phyloP scores from a whole-genome alignment of 1,284 basidiomycete genomes.

The Rhodotorula sp. region DNA sequence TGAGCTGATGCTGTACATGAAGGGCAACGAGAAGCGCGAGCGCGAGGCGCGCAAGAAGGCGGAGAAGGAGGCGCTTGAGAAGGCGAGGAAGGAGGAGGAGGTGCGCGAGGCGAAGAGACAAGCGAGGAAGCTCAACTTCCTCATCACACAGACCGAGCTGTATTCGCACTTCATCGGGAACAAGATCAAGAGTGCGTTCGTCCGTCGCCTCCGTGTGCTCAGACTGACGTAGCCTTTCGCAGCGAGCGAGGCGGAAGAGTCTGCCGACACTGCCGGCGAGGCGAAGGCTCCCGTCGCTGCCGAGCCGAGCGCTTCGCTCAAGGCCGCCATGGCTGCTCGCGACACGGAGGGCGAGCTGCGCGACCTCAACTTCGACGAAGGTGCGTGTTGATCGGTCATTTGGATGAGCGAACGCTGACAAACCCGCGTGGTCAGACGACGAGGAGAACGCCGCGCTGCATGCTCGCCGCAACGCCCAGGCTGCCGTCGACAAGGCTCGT shows the following conservation, averaged over 20 bases:
- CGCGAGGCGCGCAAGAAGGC: conserved; percentile 88
- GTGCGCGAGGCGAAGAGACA: conserved; percentile 92
- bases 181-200: conserved; percentile 84
- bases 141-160: conserved; percentile 98
- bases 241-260: conserved; percentile 86
- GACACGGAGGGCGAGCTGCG: conserved; percentile 53
- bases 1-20: conserved; percentile 92
- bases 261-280: conserved; percentile 56
- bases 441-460: conserved; percentile 84
- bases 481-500: conserved; percentile 77
- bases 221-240: conserved; percentile 6
- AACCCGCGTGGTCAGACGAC: conserved; percentile 63
- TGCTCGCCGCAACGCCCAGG: conserved; percentile 85
- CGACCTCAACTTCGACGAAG: conserved; percentile 93
- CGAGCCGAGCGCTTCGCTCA: conserved; percentile 22
- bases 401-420: neutral
- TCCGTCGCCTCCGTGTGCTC: neutral
- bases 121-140: conserved; percentile 95
- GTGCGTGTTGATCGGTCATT: conserved; percentile 52
- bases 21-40: conserved; percentile 96
- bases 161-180: conserved; percentile 99
- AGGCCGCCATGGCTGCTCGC: conserved; percentile 33
- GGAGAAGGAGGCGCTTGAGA: conserved; percentile 87
- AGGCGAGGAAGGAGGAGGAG: conserved; percentile 91
- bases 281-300: conserved; percentile 38